A percentile compares a stretch with the other conserved stretches of the same genome.
phyloP scores from a whole-genome alignment of 768 basidiomycete species.

The Naganishia onofrii region DNA sequence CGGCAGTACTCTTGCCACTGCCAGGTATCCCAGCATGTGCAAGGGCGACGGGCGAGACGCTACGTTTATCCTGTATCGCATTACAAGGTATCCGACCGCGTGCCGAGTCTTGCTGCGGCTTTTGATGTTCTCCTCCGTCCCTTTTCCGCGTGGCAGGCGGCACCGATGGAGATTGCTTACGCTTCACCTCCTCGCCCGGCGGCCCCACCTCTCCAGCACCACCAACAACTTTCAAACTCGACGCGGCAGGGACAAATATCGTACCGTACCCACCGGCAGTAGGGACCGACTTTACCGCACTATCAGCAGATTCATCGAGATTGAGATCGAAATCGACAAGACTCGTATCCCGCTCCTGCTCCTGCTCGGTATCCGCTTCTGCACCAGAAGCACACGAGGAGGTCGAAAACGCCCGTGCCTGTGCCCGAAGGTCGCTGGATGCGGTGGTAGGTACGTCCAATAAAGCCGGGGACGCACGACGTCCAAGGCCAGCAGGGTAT shows the following conservation, averaged over 20 bases:
- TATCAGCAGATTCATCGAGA: too few species aligned
- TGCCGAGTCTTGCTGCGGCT: neutral
- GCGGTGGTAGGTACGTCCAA: neutral
- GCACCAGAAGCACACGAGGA: conserved; percentile 16
- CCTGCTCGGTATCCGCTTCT: conserved; percentile 15
- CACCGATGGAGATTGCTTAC: neutral
- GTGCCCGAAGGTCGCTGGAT: neutral
- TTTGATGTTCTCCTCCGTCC: neutral
- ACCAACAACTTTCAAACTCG: neutral
- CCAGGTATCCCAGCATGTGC: conserved; percentile 30
- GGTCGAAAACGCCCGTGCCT: neutral
- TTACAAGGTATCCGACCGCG: neutral
- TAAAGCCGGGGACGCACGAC: neutral
- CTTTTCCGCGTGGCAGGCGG: neutral
- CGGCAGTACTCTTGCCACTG: conserved; percentile 11
- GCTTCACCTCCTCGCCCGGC: conserved; percentile 1
- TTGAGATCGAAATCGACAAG: conserved; percentile 9
- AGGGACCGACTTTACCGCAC: neutral
- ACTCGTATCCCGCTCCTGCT: conserved; percentile 16
- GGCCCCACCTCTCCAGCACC: neutral
- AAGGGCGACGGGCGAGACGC: conserved; percentile 29
- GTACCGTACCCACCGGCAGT: too few species aligned
- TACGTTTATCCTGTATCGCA: neutral
- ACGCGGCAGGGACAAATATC: neutral
- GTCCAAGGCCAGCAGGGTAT: conserved; percentile 6